These are phyloP conservation scores for Crotalaria pallida DNA, from an alignment of 306 rosid genomes.

Conservation along the genomic window DNA sequence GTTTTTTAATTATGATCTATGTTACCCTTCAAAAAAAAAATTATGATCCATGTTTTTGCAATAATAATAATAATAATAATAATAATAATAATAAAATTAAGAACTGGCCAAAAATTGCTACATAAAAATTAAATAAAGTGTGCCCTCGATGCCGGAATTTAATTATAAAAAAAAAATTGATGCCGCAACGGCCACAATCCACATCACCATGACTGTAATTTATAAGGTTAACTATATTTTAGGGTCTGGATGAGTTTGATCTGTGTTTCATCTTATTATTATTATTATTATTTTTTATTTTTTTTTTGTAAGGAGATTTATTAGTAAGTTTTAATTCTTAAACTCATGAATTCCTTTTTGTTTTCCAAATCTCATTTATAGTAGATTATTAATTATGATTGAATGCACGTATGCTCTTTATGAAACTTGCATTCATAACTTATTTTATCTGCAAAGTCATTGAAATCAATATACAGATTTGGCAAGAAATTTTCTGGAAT, in stretches of 20 bases:
- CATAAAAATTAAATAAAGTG: too few relatives aligned
- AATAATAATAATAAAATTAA: background rate
- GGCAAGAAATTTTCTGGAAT: background rate
- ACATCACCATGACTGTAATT: background rate
- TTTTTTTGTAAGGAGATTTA: background rate
- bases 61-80: background rate
- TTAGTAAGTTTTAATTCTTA: conserved; percentile 1
- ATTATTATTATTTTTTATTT: too few relatives aligned
- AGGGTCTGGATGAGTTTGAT: background rate
- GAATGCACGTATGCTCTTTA: background rate
- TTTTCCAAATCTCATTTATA: background rate
- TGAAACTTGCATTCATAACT: background rate
- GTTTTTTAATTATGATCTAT: conserved; percentile 10
- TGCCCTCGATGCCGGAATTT: too few relatives aligned
- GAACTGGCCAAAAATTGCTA: too few relatives aligned
- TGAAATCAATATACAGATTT: background rate
- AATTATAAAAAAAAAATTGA: too few relatives aligned
- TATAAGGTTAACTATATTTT: background rate
- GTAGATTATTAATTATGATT: background rate
- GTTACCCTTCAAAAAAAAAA: too few relatives aligned
- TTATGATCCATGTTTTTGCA: conserved; percentile 17
- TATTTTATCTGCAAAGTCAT: background rate
- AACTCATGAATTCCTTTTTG: background rate
- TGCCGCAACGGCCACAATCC: too few relatives aligned
- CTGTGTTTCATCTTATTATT: background rate